A percentile compares a stretch with the other conserved stretches of the same genome.
phyloP scores from a whole-genome alignment of 176 grass and related monocot genomes.

The Zoysia pacifica region DNA sequence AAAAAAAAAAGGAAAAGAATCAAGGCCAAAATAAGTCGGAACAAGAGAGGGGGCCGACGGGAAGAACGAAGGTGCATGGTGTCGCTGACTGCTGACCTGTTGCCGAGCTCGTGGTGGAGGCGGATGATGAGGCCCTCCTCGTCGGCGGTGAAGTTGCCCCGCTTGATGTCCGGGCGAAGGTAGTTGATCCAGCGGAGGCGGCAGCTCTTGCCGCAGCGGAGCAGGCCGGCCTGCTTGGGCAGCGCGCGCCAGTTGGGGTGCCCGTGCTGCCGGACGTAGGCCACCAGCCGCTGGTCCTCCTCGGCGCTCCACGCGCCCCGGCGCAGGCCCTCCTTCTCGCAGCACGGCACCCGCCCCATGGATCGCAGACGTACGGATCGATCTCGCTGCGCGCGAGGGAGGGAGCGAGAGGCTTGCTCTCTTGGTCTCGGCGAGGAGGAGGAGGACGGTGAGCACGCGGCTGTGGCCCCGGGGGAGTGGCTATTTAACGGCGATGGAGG shows the following conservation, averaged over 20 bases:
- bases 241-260: constrained; percentile 70
- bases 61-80: neutral
- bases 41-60: neutral
- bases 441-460: neutral
- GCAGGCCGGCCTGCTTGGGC: constrained; percentile 52
- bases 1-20: neutral
- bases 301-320: constrained; percentile 54
- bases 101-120: constrained; percentile 52
- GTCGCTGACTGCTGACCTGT: constrained; percentile 38
- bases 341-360: constrained; percentile 66
- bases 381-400: neutral
- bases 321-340: constrained; percentile 61
- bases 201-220: constrained; percentile 65
- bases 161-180: constrained; percentile 69
- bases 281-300: constrained; percentile 56
- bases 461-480: neutral
- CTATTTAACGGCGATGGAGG: neutral
- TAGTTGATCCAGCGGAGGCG: constrained; percentile 71
- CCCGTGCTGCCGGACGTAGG: constrained; percentile 48
- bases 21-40: neutral
- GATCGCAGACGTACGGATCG: neutral
- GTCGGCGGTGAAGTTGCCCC: constrained; percentile 59
- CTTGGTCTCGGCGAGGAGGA: too few species aligned
- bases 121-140: constrained; percentile 58
- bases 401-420: too few species aligned